Conservation (phyloP, 2,329 filamentous ascomycete species). For the Trichoderma pleuroti region DNA sequence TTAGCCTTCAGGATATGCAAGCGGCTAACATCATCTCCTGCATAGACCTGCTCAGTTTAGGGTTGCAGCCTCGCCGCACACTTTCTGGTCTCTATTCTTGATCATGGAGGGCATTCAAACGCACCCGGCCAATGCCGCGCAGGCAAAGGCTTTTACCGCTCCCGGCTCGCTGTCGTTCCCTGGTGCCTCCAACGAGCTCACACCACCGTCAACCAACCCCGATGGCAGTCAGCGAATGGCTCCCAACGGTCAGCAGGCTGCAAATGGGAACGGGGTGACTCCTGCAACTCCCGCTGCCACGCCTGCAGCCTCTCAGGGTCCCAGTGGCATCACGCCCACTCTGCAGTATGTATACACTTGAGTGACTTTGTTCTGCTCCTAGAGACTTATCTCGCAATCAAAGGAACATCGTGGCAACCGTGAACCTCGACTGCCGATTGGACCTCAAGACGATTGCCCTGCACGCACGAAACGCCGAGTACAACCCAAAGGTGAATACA, state of each 20-base stretch:
- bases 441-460: slow-evolving; percentile 98
- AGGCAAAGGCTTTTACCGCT: slow-evolving; percentile 94
- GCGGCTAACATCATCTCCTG: slow-evolving; percentile 27
- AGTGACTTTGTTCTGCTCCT: slow-evolving; percentile 33
- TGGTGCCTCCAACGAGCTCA: slow-evolving; percentile 76
- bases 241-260: slow-evolving; percentile 52
- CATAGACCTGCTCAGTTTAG: slow-evolving; percentile 34
- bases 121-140: slow-evolving; percentile 83
- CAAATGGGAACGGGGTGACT: slow-evolving; percentile 74
- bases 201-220: slow-evolving; percentile 71
- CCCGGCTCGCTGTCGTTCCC: slow-evolving; percentile 91
- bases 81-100: slow-evolving; percentile 28
- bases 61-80: slow-evolving; percentile 10
- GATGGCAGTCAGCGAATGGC: slow-evolving; percentile 42
- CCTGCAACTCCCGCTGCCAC: slow-evolving; percentile 89
- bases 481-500: slow-evolving; percentile 84
- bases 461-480: slow-evolving; percentile 96
- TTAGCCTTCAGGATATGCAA: background rate
- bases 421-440: slow-evolving; percentile 95
- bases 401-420: slow-evolving; percentile 99
- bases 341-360: slow-evolving; percentile 82
- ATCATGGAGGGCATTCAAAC: slow-evolving; percentile 88
- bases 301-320: slow-evolving; percentile 75
- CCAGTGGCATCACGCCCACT: slow-evolving; percentile 86
- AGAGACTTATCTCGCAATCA: slow-evolving; percentile 51